Base-by-base conservation (phyloP, 2,329 filamentous ascomycete genomes). In the Hawksworthiomyces lignivorus region DNA sequence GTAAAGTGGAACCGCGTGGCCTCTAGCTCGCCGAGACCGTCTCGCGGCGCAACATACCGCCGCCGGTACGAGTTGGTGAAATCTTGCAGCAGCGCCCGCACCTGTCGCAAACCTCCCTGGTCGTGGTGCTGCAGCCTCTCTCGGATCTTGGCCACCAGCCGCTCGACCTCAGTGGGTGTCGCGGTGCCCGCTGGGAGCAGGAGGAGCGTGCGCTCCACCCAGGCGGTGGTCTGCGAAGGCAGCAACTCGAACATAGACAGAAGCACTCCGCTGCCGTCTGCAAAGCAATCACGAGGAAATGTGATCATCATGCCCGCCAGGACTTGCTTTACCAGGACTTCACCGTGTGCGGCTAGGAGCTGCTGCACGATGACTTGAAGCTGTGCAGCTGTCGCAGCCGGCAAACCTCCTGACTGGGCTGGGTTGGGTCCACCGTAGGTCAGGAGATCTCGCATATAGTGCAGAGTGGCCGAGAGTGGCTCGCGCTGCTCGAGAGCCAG, bases 291-390 rank as follows among this genome's bases (percentile, higher is more conserved):
- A 32, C 86, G 79, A 0, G 92, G 94, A 65, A 98, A 98, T 1
- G 84, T 94, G 60, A 96, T 96, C 90, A 98, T 97, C 89, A 98
- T 94, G 46, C 92, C 92, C 1, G 89, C 92, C 67, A 98, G 73
- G 44, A 94, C 82, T 49, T 89, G 84, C 63, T 95, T 90, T 7
- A 92, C 82, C 21, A 98, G 70, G 43, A 79, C 68, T 55, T 87
- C 82, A 28, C 92, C 88, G 49, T 88, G 80, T 1, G 71, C 66
- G 3, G 72, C 50, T 19, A 94, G 67, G 39, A 96, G 73, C 46
- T 77, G 73, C 60, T 83, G 85, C 45, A 97, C 83, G 7, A 82
- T 75, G 26, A 72, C 70, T 51, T 80, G 82, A 19, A 95, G 74
- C 51, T 89, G 80, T 4, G 77, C 69, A 0, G 83, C 75, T 38